A percentile compares a stretch with the other conserved stretches of the same genome.
Evolutionary conservation across 495 filamentous ascomycete species (phyloP).

Genomic region (Glutinoglossum americanum): DNA sequence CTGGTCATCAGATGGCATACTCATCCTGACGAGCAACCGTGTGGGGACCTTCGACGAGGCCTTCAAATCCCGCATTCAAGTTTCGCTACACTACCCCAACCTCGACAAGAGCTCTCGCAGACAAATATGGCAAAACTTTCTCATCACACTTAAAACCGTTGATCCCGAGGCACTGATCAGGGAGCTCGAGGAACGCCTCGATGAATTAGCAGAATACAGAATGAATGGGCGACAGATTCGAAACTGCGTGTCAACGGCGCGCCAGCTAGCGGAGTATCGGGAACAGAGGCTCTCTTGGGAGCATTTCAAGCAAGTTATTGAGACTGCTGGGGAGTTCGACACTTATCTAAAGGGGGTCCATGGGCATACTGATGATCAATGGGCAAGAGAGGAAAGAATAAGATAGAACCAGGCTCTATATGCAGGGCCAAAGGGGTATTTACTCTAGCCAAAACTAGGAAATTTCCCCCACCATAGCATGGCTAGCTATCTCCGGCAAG

Average conservation of each 20-base stretch:
- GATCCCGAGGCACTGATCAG: neutral
- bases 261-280: conserved; percentile 19
- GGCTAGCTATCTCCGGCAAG: too few relatives aligned
- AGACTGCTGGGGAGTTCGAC: neutral
- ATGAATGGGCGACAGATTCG: conserved; percentile 45
- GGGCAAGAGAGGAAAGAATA: neutral
- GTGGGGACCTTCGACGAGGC: conserved; percentile 25
- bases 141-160: neutral
- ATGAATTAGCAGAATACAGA: conserved; percentile 21
- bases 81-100: conserved; percentile 20
- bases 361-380: neutral
- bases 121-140: conserved; percentile 25
- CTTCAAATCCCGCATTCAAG: conserved; percentile 26
- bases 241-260: conserved; percentile 37
- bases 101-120: conserved; percentile 13
- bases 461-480: too few relatives aligned
- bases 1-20: conserved; percentile 24
- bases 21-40: conserved; percentile 33
- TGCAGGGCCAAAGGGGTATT: too few relatives aligned
- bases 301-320: conserved; percentile 25
- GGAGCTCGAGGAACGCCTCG: conserved; percentile 16
- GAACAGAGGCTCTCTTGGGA: conserved; percentile 17
- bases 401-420: too few relatives aligned
- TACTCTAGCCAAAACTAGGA: too few relatives aligned
- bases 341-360: neutral